Evolutionary conservation across 768 basidiomycete genomes (phyloP).

Genomic region (Suillus weaverae): DNA sequence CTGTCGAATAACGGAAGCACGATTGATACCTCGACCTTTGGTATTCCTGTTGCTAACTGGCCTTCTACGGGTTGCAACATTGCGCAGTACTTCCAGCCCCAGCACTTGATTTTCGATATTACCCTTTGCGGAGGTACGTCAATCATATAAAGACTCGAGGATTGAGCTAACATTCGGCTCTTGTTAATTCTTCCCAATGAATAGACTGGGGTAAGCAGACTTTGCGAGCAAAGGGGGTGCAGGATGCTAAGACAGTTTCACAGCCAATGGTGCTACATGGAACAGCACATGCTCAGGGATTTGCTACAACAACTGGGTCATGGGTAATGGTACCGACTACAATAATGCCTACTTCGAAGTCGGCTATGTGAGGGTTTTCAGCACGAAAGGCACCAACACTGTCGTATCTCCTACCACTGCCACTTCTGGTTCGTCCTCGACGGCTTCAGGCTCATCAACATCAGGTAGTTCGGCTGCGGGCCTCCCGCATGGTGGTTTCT

Average conservation of each 20-base stretch:
- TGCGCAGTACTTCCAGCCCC: slow-evolving; percentile 55
- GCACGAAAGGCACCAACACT: slow-evolving; percentile 32
- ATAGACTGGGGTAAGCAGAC: slow-evolving; percentile 34
- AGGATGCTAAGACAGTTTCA: background rate
- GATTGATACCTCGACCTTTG: slow-evolving; percentile 56
- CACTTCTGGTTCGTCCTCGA: slow-evolving; percentile 15
- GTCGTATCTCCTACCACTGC: slow-evolving; percentile 20
- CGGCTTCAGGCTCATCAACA: slow-evolving; percentile 5
- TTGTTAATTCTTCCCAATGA: background rate
- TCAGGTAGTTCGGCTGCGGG: slow-evolving; percentile 13
- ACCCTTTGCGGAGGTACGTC: slow-evolving; percentile 63
- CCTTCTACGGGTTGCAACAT: slow-evolving; percentile 55
- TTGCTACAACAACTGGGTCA: slow-evolving; percentile 71
- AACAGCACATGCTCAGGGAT: slow-evolving; percentile 60
- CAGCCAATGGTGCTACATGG: slow-evolving; percentile 43
- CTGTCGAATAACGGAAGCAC: slow-evolving; percentile 50
- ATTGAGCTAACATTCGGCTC: slow-evolving; percentile 32
- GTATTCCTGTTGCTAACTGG: slow-evolving; percentile 72
- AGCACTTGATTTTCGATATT: slow-evolving; percentile 72
- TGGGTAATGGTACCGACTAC: slow-evolving; percentile 61
- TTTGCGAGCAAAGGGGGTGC: background rate
- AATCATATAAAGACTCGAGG: slow-evolving; percentile 10
- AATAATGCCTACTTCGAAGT: slow-evolving; percentile 75
- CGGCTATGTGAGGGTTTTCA: slow-evolving; percentile 53
- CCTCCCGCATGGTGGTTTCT: slow-evolving; percentile 1